Percentiles rank a stretch among this genome's conserved stretches.
Conservation (phyloP, 2,329 filamentous ascomycete genomes). For the Bipolaris zeicola region DNA sequence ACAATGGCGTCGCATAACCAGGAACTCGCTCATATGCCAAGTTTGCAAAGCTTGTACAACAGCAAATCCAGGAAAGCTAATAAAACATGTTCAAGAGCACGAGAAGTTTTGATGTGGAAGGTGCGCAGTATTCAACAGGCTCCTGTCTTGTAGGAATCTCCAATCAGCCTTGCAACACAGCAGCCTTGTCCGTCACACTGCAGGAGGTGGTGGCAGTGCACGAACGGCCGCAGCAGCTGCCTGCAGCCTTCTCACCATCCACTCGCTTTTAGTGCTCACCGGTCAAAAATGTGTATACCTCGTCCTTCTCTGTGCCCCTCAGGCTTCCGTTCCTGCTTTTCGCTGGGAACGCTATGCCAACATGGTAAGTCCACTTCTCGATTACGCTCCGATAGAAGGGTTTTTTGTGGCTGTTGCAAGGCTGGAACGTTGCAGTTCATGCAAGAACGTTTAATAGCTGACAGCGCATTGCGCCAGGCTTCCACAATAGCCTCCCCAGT, state of each 20-base stretch:
- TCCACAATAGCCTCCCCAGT: slow-evolving; percentile 31
- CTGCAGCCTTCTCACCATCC: background rate
- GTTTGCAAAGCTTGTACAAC: background rate
- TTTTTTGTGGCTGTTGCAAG: slow-evolving; percentile 4
- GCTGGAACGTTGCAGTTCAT: slow-evolving; percentile 7
- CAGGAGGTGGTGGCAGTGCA: slow-evolving; percentile 20
- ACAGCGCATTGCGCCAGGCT: slow-evolving; percentile 19
- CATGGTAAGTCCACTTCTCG: slow-evolving; percentile 26
- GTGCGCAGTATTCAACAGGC: background rate
- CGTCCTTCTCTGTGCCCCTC: slow-evolving; percentile 12
- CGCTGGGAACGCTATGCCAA: slow-evolving; percentile 7
- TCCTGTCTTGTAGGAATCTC: slow-evolving; percentile 2
- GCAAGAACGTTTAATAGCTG: slow-evolving; percentile 3
- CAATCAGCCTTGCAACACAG: slow-evolving; percentile 10
- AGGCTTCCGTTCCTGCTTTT: slow-evolving; percentile 23
- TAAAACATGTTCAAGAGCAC: background rate
- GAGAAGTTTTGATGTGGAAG: slow-evolving; percentile 3
- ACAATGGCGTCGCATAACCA: background rate
- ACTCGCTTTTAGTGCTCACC: slow-evolving; percentile 28
- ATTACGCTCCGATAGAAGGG: background rate
- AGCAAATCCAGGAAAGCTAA: background rate
- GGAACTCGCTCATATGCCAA: background rate
- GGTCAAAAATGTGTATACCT: slow-evolving; percentile 24
- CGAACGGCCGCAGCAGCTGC: slow-evolving; percentile 13
- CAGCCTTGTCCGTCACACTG: slow-evolving; percentile 15